A percentile compares a stretch with the other conserved stretches of the same genome.
Evolutionary conservation across 371 early-diverging fungal genomes (phyloP).

Genomic region (Rhizopus stolonifer): DNA sequence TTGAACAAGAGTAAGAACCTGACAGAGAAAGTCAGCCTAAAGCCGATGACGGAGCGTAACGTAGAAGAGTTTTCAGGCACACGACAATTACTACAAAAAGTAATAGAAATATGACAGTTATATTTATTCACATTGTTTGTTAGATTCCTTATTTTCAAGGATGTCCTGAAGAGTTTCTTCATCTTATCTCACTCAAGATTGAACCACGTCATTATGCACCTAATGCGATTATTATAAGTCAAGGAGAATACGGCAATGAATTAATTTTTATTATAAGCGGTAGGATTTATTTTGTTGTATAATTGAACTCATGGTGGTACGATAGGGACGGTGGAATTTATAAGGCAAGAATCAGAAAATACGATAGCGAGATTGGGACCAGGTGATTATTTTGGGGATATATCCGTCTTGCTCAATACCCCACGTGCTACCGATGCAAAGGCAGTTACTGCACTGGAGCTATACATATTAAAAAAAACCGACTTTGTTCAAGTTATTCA

Average conservation of each 20-base stretch:
- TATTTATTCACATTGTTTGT: not conserved
- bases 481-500: slow-evolving; percentile 48
- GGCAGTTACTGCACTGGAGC: slow-evolving; percentile 57
- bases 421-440: slow-evolving; percentile 77
- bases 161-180: slow-evolving; percentile 55
- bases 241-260: slow-evolving; percentile 74
- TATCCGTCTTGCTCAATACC: slow-evolving; percentile 77
- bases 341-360: slow-evolving; percentile 8
- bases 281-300: too few species aligned
- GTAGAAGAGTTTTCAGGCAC: slow-evolving; percentile 28
- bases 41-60: slow-evolving; percentile 23
- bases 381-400: slow-evolving; percentile 76
- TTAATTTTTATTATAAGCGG: slow-evolving; percentile 87
- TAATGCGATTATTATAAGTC: slow-evolving; percentile 47
- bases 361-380: slow-evolving; percentile 32
- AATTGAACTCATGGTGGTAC: too few species aligned
- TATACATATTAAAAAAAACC: slow-evolving; percentile 50
- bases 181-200: slow-evolving; percentile 48
- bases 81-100: slow-evolving; percentile 34
- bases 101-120: slow-evolving; percentile 2
- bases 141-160: slow-evolving; percentile 55
- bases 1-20: slow-evolving; percentile 29
- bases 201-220: slow-evolving; percentile 54
- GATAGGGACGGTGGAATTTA: slow-evolving; percentile 41
- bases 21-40: slow-evolving; percentile 11